Conservation (phyloP, 129 eudicot genomes). For the Lactuca saligna region DNA sequence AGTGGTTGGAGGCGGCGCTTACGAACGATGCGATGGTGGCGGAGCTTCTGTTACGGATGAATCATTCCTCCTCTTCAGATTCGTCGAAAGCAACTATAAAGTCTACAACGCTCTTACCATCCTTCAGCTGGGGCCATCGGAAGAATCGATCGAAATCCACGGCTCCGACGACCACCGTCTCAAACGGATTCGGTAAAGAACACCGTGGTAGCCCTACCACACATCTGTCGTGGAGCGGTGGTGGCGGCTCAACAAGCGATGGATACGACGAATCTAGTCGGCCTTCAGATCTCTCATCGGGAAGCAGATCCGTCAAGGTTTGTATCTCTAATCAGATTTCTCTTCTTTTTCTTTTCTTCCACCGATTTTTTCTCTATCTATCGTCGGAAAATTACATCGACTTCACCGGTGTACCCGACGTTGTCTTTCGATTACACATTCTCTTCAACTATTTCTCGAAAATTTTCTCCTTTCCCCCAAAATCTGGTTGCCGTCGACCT, state of each 20-base stretch:
- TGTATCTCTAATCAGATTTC: constrained; percentile 7
- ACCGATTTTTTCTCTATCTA: neutral
- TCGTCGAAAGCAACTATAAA: neutral
- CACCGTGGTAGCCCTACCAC: constrained; percentile 64
- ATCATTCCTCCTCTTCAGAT: constrained; percentile 31
- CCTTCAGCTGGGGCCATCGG: constrained; percentile 51
- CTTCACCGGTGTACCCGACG: neutral
- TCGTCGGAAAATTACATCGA: neutral
- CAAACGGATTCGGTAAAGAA: constrained; percentile 6
- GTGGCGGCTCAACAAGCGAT: constrained; percentile 43
- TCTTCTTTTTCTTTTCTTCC: constrained; percentile 1
- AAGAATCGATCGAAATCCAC: constrained; percentile 46
- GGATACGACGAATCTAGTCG: constrained; percentile 42
- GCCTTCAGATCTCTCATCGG: constrained; percentile 40
- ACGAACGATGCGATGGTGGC: constrained; percentile 46
- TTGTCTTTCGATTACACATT: neutral
- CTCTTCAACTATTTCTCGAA: constrained; percentile 9
- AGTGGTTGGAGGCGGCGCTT: constrained; percentile 43
- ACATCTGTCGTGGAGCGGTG: constrained; percentile 63
- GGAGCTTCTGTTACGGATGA: constrained; percentile 40
- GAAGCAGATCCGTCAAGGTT: constrained; percentile 62
- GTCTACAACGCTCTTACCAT: constrained; percentile 5
- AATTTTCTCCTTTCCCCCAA: neutral
- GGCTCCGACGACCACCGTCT: constrained; percentile 9
- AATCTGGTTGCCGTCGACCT: neutral